These are phyloP conservation scores for Forsythia suspensa DNA, from an alignment of 257 asterid genomes.

Conservation along the genomic window DNA sequence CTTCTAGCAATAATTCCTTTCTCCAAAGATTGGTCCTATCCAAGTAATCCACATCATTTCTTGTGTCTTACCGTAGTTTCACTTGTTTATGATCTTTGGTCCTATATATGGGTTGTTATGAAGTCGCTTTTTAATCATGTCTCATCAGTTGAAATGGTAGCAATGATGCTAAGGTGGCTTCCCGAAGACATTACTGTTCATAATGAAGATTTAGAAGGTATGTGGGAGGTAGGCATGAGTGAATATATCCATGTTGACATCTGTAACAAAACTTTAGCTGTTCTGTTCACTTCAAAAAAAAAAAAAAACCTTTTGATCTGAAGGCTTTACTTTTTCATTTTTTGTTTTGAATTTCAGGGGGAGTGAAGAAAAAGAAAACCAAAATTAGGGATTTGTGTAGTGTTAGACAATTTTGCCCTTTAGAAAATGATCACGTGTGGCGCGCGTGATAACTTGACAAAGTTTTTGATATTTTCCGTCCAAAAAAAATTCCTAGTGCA, in stretches of 20 bases:
- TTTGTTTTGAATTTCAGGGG: conserved; percentile 2
- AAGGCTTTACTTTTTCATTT: conserved; percentile 11
- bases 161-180: conserved; percentile 98
- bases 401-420: too few relatives aligned
- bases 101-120: conserved; percentile 21
- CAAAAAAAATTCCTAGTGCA: too few relatives aligned
- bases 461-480: too few relatives aligned
- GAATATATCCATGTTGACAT: conserved; percentile 10
- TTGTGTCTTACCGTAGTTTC: conserved; percentile 28
- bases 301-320: conserved; percentile 16
- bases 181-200: conserved; percentile 99
- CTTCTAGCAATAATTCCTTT: conserved; percentile 73
- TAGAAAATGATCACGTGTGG: too few relatives aligned
- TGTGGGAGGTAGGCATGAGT: conserved; percentile 17
- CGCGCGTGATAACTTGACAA: too few relatives aligned
- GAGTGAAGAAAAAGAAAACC: too few relatives aligned
- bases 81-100: conserved; percentile 21
- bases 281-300: conserved; percentile 3
- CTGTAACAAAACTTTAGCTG: conserved; percentile 18
- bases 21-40: conserved; percentile 77
- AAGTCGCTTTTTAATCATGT: conserved; percentile 27
- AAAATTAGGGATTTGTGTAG: too few relatives aligned
- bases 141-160: conserved; percentile 88
- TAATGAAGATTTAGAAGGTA: conserved; percentile 98
- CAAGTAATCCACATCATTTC: conserved; percentile 58